These are phyloP conservation scores for Aspergillus homomorphus DNA, from an alignment of 495 filamentous ascomycete genomes.

Conservation along the genomic window DNA sequence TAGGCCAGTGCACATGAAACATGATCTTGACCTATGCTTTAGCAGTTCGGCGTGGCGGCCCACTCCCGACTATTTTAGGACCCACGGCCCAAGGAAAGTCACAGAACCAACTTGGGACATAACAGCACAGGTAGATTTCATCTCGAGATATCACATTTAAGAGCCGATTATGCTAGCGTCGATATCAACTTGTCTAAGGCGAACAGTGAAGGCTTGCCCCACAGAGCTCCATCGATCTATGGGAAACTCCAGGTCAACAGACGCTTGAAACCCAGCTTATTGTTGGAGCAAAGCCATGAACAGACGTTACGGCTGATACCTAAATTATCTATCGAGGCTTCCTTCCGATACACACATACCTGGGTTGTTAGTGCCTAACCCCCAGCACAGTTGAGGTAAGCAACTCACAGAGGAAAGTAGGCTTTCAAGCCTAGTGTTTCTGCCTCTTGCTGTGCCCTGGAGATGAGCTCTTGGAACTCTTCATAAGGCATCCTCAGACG, in stretches of 20 bases:
- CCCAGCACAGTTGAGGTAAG: background rate
- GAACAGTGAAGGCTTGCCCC: background rate
- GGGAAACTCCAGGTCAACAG: background rate
- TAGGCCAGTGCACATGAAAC: background rate
- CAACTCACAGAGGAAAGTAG: conserved; percentile 71
- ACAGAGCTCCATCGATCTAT: background rate
- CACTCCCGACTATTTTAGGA: background rate
- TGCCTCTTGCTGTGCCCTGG: conserved; percentile 64
- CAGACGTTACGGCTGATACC: background rate
- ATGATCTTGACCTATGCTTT: background rate
- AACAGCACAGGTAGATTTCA: background rate
- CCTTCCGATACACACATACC: conserved; percentile 58
- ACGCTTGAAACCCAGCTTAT: background rate
- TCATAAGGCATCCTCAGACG: conserved; percentile 57
- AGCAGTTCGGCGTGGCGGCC: background rate
- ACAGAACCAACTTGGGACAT: background rate
- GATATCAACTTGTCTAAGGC: background rate
- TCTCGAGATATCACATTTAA: background rate
- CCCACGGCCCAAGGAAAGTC: background rate
- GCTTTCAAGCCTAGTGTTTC: conserved; percentile 62
- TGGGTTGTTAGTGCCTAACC: conserved; percentile 26
- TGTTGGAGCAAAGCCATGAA: background rate
- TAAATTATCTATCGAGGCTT: conserved; percentile 33
- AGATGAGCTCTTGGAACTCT: conserved; percentile 62
- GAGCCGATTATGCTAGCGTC: background rate